Evolutionary conservation across 495 filamentous ascomycete species (phyloP), one percentile per base, ranked within the genome.

Genomic region (Neurospora hispaniola): DNA sequence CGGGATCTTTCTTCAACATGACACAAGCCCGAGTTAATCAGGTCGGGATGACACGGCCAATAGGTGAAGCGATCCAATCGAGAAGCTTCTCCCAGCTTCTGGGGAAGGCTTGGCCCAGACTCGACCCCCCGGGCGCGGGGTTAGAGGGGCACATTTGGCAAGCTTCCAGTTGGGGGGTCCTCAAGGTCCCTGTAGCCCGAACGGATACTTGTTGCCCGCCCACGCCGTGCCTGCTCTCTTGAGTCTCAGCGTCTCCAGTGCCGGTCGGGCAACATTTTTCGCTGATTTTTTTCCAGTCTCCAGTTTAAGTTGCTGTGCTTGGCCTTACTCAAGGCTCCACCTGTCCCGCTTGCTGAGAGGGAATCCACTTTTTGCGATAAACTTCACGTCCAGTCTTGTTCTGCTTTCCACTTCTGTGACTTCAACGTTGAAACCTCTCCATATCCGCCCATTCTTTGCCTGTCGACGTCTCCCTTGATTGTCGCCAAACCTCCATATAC

Each of bases 21-120:
- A 54, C 20, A 59, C 54, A 62, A 62, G 54, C 54, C 23, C 54
- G 23, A 62, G 54, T 31, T 10, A 62, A 62, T 31, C 54, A 66
- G 54, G 54, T 66, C 54, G 14, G 54, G 54, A 66, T 66, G 54
- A 38, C 54, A 62, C 23, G 12, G 54, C 54, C 54, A 62, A 62
- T 38, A 38, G 35, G 35, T 62, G 2, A 27, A 2, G 54, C 54
- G 27, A 14, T 18, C 70, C 74, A 76, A 74, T 78, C 76, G 75
- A 74, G 78, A 80, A 80, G 44, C 69, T 80, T 81, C 78, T 81
- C 68, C 70, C 35, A 70, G 48, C 68, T 81, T 81, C 78, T 76
- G 69, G 69, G 16, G 66, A 27, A 39, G 46, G 5, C 78, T 78
- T 80, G 74, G 77, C 78, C 69, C 42, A 31, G 27, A 31, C 27